phyloP scores from a whole-genome alignment of 176 grass and related monocot species.

The Carex kokanica region DNA sequence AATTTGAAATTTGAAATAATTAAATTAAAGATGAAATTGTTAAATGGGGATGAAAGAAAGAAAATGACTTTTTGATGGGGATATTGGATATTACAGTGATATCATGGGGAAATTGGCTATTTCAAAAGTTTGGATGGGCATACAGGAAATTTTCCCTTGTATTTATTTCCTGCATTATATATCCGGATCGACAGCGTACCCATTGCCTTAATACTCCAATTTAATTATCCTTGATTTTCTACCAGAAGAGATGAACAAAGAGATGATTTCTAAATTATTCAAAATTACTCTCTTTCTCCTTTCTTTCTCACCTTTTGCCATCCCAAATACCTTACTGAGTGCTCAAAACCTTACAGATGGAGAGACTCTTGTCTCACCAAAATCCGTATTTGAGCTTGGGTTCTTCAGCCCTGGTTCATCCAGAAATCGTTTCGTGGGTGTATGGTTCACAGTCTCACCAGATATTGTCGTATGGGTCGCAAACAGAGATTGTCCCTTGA shows the following conservation, averaged over 20 bases:
- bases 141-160: too few species aligned
- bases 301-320: background rate
- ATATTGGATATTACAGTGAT: too few species aligned
- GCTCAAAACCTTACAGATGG: constrained; percentile 18
- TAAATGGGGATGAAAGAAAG: too few species aligned
- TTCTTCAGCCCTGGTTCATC: constrained; percentile 33
- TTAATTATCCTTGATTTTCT: background rate
- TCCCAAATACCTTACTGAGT: background rate
- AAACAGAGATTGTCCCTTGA: constrained; percentile 23
- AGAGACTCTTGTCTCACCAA: constrained; percentile 35
- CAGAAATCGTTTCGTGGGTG: constrained; percentile 34
- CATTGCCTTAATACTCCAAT: background rate
- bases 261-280: background rate
- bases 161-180: too few species aligned
- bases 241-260: background rate
- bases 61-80: too few species aligned
- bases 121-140: too few species aligned
- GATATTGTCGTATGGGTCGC: constrained; percentile 46
- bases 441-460: constrained; percentile 36
- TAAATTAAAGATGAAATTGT: too few species aligned
- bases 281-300: background rate
- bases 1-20: too few species aligned
- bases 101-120: too few species aligned
- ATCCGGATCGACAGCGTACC: background rate
- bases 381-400: constrained; percentile 35